These are phyloP conservation scores for Theobroma grandiflorum DNA, from an alignment of 441 rosid species.

Conservation along the genomic window DNA sequence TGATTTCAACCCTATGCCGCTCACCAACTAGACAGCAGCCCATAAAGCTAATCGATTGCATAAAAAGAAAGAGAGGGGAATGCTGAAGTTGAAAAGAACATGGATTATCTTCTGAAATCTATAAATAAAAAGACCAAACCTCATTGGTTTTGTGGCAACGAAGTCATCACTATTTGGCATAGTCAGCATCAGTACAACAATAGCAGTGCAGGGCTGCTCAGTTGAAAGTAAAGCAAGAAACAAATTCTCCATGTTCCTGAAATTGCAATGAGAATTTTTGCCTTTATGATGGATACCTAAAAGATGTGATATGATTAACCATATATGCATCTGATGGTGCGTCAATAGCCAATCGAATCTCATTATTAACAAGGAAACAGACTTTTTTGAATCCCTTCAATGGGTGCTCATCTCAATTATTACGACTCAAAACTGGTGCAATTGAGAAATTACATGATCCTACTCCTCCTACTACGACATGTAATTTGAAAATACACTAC, in stretches of 20 bases:
- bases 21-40: background rate
- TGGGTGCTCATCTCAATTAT: too few species aligned
- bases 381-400: too few species aligned
- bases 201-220: background rate
- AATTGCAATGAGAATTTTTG: background rate
- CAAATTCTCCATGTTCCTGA: background rate
- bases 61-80: slow-evolving; percentile 4
- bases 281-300: background rate
- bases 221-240: background rate
- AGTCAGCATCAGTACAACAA: slow-evolving; percentile 19
- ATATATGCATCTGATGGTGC: background rate
- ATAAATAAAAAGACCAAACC: slow-evolving; percentile 19
- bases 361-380: too few species aligned
- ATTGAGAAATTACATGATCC: too few species aligned
- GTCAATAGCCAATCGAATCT: too few species aligned
- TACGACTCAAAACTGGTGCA: too few species aligned
- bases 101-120: background rate
- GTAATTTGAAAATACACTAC: too few species aligned
- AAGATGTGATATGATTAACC: background rate
- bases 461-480: too few species aligned
- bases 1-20: background rate
- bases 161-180: slow-evolving; percentile 10
- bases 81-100: slow-evolving; percentile 18
- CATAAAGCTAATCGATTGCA: slow-evolving; percentile 11
- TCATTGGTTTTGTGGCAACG: background rate